A percentile compares a stretch with the other conserved stretches of the same genome.
Conservation (phyloP, 805 yeast genomes). For the Metschnikowia santaceciliae region DNA sequence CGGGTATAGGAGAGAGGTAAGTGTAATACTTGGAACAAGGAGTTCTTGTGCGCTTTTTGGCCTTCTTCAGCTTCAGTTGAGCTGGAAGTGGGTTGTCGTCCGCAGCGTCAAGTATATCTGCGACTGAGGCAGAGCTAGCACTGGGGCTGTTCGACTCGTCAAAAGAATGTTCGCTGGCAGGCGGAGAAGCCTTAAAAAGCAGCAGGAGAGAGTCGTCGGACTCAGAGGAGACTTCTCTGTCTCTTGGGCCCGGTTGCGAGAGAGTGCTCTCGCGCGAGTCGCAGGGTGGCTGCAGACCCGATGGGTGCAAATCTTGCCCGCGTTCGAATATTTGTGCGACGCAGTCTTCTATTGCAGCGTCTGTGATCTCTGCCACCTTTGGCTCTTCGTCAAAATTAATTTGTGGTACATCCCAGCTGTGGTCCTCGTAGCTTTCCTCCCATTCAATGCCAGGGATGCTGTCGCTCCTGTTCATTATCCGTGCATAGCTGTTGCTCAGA, state of each 20-base stretch:
- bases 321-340: background rate
- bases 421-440: background rate
- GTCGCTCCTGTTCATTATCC: too few species aligned
- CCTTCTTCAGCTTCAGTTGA: background rate
- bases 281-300: background rate
- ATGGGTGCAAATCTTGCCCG: slow-evolving; percentile 3
- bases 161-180: background rate
- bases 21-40: background rate
- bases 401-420: background rate
- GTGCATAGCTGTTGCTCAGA: background rate
- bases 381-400: background rate
- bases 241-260: background rate
- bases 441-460: background rate
- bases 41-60: too few species aligned
- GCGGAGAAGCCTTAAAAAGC: background rate
- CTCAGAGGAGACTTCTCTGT: background rate
- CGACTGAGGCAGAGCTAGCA: too few species aligned
- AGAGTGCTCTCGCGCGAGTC: background rate
- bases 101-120: background rate
- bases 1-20: background rate
- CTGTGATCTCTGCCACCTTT: background rate
- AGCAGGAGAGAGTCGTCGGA: background rate
- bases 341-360: background rate
- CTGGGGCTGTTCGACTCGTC: too few species aligned
- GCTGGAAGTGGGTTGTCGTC: background rate